A percentile compares a stretch with the other conserved stretches of the same genome.
Conservation (phyloP, 2,329 filamentous ascomycete species). For the Dothidotthia symphoricarpi region DNA sequence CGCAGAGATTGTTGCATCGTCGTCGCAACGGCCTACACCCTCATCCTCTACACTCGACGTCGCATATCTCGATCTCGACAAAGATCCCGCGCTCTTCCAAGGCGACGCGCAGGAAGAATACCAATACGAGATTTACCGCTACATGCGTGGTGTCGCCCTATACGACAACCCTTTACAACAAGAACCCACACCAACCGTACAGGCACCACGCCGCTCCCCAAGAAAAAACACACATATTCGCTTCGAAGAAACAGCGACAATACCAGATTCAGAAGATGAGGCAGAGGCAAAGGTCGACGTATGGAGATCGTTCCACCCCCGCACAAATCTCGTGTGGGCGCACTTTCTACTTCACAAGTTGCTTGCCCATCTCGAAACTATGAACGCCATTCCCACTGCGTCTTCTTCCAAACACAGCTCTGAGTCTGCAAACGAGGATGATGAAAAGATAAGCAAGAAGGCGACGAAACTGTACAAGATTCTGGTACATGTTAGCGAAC, state of each 20-base stretch:
- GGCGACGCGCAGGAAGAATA: constrained; percentile 51
- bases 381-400: background rate
- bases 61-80: constrained; percentile 49
- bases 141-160: constrained; percentile 50
- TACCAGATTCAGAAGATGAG: background rate
- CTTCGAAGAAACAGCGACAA: constrained; percentile 14
- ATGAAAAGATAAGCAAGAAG: constrained; percentile 27
- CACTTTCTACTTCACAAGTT: constrained; percentile 60
- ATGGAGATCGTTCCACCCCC: constrained; percentile 58
- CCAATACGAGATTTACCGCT: constrained; percentile 58
- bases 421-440: too few relatives aligned
- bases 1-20: constrained; percentile 46
- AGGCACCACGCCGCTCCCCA: constrained; percentile 23
- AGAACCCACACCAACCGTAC: background rate
- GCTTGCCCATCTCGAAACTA: constrained; percentile 41
- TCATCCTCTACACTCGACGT: constrained; percentile 28
- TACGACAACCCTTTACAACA: constrained; percentile 44
- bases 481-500: constrained; percentile 37
- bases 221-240: constrained; percentile 32
- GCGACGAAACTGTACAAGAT: constrained; percentile 40
- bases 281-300: constrained; percentile 2
- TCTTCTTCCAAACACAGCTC: too few relatives aligned
- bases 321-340: constrained; percentile 64
- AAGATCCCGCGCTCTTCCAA: constrained; percentile 47
- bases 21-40: constrained; percentile 6